A percentile compares a stretch with the other conserved stretches of the same genome.
phyloP scores from a whole-genome alignment of 202 grass and related monocot genomes.

The Setaria viridis region DNA sequence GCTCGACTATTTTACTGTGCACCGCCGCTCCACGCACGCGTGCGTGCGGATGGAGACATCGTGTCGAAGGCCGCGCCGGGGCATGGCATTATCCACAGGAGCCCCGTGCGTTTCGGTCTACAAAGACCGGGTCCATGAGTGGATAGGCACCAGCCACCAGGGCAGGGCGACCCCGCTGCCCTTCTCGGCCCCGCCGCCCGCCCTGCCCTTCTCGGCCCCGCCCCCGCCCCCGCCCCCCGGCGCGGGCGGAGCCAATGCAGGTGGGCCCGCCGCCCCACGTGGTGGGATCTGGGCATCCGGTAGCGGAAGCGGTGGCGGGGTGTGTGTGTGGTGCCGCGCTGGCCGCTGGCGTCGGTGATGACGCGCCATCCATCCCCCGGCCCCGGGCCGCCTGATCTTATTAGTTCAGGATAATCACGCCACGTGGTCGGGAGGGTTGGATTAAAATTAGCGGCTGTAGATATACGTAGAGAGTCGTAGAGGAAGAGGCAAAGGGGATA shows the following conservation, averaged over 20 bases:
- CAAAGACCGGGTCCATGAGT: slow-evolving; percentile 1
- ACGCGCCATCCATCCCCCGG: background rate
- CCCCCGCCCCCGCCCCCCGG: background rate
- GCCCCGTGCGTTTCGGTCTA: background rate
- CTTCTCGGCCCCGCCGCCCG: background rate
- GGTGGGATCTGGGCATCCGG: background rate
- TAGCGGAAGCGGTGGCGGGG: background rate
- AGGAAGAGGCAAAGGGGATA: background rate
- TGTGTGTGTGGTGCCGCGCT: background rate
- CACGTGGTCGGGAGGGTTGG: background rate
- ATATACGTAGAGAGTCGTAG: background rate
- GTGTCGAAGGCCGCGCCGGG: background rate
- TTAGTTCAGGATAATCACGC: background rate
- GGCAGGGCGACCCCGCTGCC: background rate
- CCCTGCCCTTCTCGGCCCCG: background rate
- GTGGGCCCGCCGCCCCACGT: slow-evolving; percentile 37
- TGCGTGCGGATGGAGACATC: background rate
- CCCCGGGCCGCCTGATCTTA: background rate
- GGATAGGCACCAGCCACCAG: background rate
- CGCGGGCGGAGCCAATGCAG: background rate
- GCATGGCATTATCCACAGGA: background rate
- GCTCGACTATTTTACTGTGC: background rate
- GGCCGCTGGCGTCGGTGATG: slow-evolving; percentile 8
- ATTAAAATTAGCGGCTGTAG: background rate
- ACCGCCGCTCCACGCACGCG: background rate